These are phyloP conservation scores for Triticum turgidum DNA, from an alignment of 176 grass and related monocot species.

Conservation along the genomic window DNA sequence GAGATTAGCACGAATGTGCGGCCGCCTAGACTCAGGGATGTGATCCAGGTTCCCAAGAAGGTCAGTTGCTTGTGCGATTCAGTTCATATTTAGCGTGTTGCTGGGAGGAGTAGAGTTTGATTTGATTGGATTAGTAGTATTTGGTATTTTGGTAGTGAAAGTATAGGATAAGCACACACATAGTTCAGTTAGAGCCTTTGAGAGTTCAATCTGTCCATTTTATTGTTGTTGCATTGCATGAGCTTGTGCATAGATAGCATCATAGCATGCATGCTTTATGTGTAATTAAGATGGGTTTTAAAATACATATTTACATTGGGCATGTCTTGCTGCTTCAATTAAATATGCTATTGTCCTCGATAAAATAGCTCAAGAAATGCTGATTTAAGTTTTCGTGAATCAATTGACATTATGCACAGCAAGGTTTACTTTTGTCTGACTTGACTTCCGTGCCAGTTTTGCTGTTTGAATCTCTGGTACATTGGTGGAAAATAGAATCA, in stretches of 20 bases:
- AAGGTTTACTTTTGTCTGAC: background rate
- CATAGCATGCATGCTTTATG: background rate
- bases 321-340: slow-evolving; percentile 4
- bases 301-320: background rate
- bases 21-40: slow-evolving; percentile 62
- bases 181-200: background rate
- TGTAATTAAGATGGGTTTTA: background rate
- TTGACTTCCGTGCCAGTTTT: background rate
- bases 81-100: background rate
- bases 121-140: background rate
- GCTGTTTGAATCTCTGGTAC: background rate
- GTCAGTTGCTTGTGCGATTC: slow-evolving; percentile 22
- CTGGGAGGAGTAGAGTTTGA: background rate
- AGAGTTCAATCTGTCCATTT: background rate
- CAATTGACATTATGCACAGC: background rate
- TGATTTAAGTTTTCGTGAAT: background rate
- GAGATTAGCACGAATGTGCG: slow-evolving; percentile 86
- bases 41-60: slow-evolving; percentile 90
- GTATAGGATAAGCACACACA: background rate
- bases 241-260: background rate
- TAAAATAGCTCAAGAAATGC: background rate
- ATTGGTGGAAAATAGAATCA: background rate
- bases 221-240: background rate
- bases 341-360: background rate
- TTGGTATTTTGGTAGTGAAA: background rate